phyloP scores from a whole-genome alignment of 805 yeast genomes.

The Lipomyces mesembrius region DNA sequence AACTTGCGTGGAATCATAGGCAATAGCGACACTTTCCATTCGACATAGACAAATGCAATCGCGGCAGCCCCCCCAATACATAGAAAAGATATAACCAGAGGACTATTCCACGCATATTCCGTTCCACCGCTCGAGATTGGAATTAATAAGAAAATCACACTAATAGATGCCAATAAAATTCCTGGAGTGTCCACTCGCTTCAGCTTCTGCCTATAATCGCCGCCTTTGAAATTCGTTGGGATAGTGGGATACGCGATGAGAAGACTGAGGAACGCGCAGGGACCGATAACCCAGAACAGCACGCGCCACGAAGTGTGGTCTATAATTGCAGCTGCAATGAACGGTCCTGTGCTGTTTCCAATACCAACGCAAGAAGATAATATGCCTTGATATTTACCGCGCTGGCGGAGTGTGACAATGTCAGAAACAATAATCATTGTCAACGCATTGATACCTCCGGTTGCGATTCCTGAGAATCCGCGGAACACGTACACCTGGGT shows the following conservation, averaged over 20 bases:
- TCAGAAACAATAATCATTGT: constrained; percentile 63
- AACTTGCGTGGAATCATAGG: constrained; percentile 57
- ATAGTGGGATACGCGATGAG: constrained; percentile 41
- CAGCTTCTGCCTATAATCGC: constrained; percentile 49
- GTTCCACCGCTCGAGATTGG: constrained; percentile 68
- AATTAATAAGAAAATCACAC: constrained; percentile 56
- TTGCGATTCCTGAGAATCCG: constrained; percentile 72
- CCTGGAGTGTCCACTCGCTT: constrained; percentile 60
- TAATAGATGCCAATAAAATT: constrained; percentile 53
- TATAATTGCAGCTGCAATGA: constrained; percentile 58
- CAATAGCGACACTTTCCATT: constrained; percentile 54
- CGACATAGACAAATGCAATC: constrained; percentile 54
- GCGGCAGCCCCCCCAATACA: constrained; percentile 51
- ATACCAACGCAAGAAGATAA: constrained; percentile 44
- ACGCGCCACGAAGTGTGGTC: constrained; percentile 56
- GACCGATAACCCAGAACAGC: constrained; percentile 56
- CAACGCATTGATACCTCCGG: constrained; percentile 66
- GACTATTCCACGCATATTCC: constrained; percentile 59
- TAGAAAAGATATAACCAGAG: constrained; percentile 42
- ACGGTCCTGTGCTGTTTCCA: constrained; percentile 58
- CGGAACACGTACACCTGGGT: constrained; percentile 70
- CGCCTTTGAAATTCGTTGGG: constrained; percentile 49
- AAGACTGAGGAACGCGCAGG: constrained; percentile 48
- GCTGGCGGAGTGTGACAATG: constrained; percentile 51
- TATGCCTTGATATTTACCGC: constrained; percentile 43